Evolutionary conservation across 352 stramenopile genomes (phyloP).

Genomic region (Saprolegnia diclina): DNA sequence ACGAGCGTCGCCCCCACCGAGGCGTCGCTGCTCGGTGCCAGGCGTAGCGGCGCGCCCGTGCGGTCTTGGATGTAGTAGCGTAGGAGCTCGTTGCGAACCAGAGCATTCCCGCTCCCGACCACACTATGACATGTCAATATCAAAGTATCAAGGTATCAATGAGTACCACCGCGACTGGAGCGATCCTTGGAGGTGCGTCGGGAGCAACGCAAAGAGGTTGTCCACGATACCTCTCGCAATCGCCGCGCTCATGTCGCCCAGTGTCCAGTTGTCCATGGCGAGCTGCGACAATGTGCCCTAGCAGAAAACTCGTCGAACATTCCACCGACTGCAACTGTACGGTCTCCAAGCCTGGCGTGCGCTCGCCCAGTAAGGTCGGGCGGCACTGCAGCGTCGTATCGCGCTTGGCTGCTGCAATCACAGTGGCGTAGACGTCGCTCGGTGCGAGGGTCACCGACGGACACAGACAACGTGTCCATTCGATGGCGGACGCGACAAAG

Average conservation of each 20-base stretch:
- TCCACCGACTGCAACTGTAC: neutral
- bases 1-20: neutral
- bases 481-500: constrained; percentile 51
- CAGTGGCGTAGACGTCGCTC: constrained; percentile 37
- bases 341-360: constrained; percentile 23
- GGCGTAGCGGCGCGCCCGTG: neutral
- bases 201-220: constrained; percentile 70
- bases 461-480: constrained; percentile 40
- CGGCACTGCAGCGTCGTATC: constrained; percentile 51
- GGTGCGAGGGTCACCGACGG: neutral
- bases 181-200: constrained; percentile 34
- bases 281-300: constrained; percentile 44
- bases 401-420: constrained; percentile 50
- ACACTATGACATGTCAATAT: constrained; percentile 35
- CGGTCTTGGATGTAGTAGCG: constrained; percentile 40
- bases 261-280: constrained; percentile 54
- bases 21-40: constrained; percentile 1
- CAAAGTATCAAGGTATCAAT: neutral
- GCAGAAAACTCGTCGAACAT: constrained; percentile 30
- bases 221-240: constrained; percentile 57
- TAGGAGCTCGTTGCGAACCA: constrained; percentile 58
- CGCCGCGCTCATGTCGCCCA: constrained; percentile 66
- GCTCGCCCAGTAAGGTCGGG: constrained; percentile 70
- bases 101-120: constrained; percentile 66
- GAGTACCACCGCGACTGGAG: constrained; percentile 19